Base-by-base conservation (phyloP, 495 filamentous ascomycete genomes). In the Pyrenopolyporus hunteri region DNA sequence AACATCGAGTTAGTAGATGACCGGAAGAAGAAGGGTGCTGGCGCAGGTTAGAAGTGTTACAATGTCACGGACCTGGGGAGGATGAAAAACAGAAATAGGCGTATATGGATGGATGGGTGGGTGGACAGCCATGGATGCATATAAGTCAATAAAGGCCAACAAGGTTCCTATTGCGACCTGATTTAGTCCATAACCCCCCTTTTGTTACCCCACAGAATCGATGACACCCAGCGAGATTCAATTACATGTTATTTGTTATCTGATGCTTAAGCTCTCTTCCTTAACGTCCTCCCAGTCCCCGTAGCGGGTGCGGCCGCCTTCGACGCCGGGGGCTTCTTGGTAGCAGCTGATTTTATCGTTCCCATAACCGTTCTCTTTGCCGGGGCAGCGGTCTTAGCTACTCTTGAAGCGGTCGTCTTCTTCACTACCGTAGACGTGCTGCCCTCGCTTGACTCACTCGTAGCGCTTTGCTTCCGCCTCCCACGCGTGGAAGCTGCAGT, bases 1-100 rank as follows among this genome's bases (percentile, higher is more conserved):
- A 97, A 98, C 76, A 89, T 98, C 57, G 95, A 98, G 73, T 75
- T 91, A 62, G 84, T 97, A 10, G 92, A 96, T 75, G 91, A 95
- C 71, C 94, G 93, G 83, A 93, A 93, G 82, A 93, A 93, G 82
- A 92, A 92, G 81, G 77, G 73, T 54, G 72, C 66, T 26, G 69
- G 37, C 48, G 70, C 59, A 45, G 66, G 64, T 22, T 62, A 49
- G 26, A 39, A 44, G 20, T 19, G 32, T 3, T 25, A 17, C 36
- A 5, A 46, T 55, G 37, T 59, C 55, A 40, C 47, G 28, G 45
- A 52, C 25, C 11, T n/a, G 33, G 20, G 7, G 29, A 19, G 23
- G 6, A 29, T 40, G 22, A 33, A n/a, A 17, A 35, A 35, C 11
- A 20, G 33, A 25, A 16, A 7, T 17, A 37, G 40, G 19, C 26